Base-by-base conservation (phyloP, 306 rosid genomes). In the Pyrus communis region DNA sequence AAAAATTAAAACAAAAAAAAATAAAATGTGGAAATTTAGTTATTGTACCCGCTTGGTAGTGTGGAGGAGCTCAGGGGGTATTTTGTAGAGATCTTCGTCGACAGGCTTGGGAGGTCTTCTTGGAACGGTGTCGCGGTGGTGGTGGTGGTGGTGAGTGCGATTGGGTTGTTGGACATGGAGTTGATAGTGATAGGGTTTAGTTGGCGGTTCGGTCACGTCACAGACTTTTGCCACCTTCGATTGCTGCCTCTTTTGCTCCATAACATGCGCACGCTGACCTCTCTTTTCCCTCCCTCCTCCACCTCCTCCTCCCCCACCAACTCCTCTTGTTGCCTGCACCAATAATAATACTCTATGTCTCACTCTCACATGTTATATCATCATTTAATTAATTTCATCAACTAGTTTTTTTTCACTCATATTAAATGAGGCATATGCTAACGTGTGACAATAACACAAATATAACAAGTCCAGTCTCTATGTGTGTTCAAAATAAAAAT, bases 41-140 rank as follows among this genome's bases (percentile, higher is more conserved):
- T 23, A 21, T 11, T 42, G 0, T 7, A 90, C 96, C 87, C 90
- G 69, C 80, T 90, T 95, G 22, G 90, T 80, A 3, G 85, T 74
- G 64, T 78, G 92, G 35, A 91, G 97, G 12, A 91, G 91, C 8
- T 90, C 89, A 1, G 98, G 97, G 4, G 98, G 92, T 71, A 95
- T 95, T 79, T 89, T 88, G 78, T 95, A 95, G 77, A 95, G 97
- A 85, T 95, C 98, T 77, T 95, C 96, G 31, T 95, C 97, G 1
- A 95, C 91, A 0, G 97, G 93, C 52, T 90, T 92, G 0, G 97
- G 89, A n/a, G 66, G 63, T 59, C 82, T 52, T 58, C 71, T 52
- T n/a, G 81, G 68, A 71, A 82, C 84, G 84, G 58, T 74, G 82
- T 73, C 83, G 81, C 74, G 12, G n/a, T 30, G 33, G 5, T 14